phyloP scores from a whole-genome alignment of 208 protist genomes.

The Crithidia brevicula region DNA sequence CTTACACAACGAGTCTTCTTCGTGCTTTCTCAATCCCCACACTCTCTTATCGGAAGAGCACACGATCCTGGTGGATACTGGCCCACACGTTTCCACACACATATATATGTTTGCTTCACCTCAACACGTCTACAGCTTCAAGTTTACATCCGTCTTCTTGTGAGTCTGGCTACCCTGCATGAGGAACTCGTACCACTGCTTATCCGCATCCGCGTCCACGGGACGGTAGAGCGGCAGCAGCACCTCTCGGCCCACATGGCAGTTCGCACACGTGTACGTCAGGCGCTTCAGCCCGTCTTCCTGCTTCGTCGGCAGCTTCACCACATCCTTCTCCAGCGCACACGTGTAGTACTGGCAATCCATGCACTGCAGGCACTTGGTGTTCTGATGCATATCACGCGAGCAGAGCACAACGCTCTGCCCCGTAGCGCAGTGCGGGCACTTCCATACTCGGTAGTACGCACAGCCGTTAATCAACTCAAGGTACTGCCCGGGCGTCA shows the following conservation, averaged over 20 bases:
- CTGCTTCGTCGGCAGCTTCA: constrained; percentile 79
- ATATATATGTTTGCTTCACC: too few relatives aligned
- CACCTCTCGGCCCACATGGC: constrained; percentile 72
- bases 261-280: constrained; percentile 83
- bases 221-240: constrained; percentile 78
- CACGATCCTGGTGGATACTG: too few relatives aligned
- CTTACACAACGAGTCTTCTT: too few relatives aligned
- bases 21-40: too few relatives aligned
- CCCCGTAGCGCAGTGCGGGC: constrained; percentile 61
- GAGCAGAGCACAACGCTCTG: constrained; percentile 67
- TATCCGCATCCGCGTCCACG: constrained; percentile 67
- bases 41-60: too few relatives aligned
- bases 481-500: constrained; percentile 79
- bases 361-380: constrained; percentile 80
- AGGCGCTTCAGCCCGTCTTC: constrained; percentile 85
- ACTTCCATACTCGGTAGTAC: constrained; percentile 86
- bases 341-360: constrained; percentile 91
- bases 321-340: constrained; percentile 67
- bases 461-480: constrained; percentile 80
- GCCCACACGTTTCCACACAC: too few relatives aligned
- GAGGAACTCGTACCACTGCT: constrained; percentile 85
- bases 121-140: constrained; percentile 56
- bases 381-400: constrained; percentile 86
- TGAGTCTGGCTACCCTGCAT: constrained; percentile 64
- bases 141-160: constrained; percentile 49